Evolutionary conservation across 2,329 filamentous ascomycete genomes (phyloP).

Genomic region (Diaporthe vaccinii): DNA sequence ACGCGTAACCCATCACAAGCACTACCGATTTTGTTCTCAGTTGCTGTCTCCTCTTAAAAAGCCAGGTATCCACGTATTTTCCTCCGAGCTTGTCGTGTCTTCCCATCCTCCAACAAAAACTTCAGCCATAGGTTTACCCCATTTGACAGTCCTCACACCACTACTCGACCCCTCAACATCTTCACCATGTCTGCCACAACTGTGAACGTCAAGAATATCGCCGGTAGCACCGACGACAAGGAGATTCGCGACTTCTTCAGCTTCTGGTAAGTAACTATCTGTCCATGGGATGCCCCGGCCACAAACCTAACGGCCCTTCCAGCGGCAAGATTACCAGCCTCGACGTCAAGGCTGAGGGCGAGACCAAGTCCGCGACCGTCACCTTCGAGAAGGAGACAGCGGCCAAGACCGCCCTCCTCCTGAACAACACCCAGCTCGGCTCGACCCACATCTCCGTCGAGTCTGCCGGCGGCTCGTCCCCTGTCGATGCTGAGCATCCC

Average conservation of each 20-base stretch:
- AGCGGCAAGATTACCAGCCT: slow-evolving; percentile 93
- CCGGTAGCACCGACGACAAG: slow-evolving; percentile 83
- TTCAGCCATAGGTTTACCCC: slow-evolving; percentile 11
- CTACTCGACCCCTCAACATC: background rate
- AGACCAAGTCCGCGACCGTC: slow-evolving; percentile 87
- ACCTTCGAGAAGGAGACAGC: slow-evolving; percentile 97
- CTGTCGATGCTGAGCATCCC: slow-evolving; percentile 69
- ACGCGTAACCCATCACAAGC: slow-evolving; percentile 24
- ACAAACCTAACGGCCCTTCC: slow-evolving; percentile 35
- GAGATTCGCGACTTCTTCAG: slow-evolving; percentile 98
- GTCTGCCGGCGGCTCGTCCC: slow-evolving; percentile 74
- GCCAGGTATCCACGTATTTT: background rate
- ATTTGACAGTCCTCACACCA: background rate
- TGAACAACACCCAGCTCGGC: slow-evolving; percentile 96
- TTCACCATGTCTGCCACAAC: slow-evolving; percentile 71
- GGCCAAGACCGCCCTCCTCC: slow-evolving; percentile 94
- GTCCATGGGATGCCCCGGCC: background rate
- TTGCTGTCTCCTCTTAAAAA: slow-evolving; percentile 7
- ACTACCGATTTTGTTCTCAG: slow-evolving; percentile 9
- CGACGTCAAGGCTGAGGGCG: slow-evolving; percentile 77
- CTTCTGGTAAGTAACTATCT: slow-evolving; percentile 78
- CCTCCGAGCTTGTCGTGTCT: background rate
- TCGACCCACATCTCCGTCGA: slow-evolving; percentile 84
- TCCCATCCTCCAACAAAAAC: background rate
- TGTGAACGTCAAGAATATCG: slow-evolving; percentile 92